A percentile compares a stretch with the other conserved stretches of the same genome.
phyloP scores from a whole-genome alignment of 2,329 filamentous ascomycete genomes.

The Ceratocystis ficicola region DNA sequence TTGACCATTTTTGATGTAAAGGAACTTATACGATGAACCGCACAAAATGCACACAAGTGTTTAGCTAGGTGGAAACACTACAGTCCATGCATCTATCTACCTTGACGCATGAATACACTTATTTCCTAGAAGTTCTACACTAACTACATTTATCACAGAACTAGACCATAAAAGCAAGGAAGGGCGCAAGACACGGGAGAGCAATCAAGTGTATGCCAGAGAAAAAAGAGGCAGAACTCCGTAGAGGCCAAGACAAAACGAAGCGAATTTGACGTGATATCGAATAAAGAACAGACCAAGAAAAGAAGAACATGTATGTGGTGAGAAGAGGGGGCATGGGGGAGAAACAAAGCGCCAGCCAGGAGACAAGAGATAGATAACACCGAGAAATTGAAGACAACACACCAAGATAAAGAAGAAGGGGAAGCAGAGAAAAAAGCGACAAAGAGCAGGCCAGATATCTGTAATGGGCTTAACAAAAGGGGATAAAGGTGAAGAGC shows the following conservation, averaged over 20 bases:
- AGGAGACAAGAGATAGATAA: conserved; percentile 1
- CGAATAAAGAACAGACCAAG: conserved; percentile 8
- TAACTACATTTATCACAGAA: too few species aligned
- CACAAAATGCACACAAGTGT: too few species aligned
- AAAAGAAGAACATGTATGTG: neutral
- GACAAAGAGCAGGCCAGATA: conserved; percentile 1
- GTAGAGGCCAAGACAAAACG: conserved; percentile 6
- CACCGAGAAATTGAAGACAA: neutral
- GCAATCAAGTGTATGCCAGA: neutral
- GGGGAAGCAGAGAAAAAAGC: neutral
- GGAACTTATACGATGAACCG: too few species aligned
- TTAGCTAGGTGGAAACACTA: too few species aligned
- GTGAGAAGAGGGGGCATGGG: neutral
- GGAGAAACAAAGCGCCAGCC: conserved; percentile 4
- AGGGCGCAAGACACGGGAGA: conserved; percentile 13
- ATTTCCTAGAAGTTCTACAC: too few species aligned
- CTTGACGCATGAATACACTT: too few species aligned
- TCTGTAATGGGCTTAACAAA: neutral
- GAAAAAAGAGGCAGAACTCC: neutral
- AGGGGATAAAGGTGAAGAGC: neutral
- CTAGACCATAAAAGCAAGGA: too few species aligned
- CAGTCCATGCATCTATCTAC: too few species aligned
- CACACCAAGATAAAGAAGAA: neutral
- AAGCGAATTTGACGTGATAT: neutral
- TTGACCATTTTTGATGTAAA: too few species aligned